phyloP scores from a whole-genome alignment of 257 asterid genomes.

The Solanum appendiculatum region DNA sequence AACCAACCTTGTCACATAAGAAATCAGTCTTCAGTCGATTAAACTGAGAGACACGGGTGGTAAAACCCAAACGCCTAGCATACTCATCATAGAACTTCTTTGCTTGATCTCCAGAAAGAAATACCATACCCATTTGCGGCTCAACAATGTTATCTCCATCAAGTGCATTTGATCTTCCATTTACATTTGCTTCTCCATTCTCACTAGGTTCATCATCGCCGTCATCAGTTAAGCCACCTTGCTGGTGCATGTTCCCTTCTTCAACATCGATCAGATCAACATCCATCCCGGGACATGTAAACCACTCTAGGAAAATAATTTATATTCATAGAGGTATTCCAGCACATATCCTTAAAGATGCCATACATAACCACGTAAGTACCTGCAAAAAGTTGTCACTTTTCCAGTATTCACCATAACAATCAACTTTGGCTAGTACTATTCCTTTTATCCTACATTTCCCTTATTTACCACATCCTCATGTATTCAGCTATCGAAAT shows the following conservation, averaged over 20 bases:
- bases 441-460: neutral
- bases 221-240: slow-evolving; percentile 33
- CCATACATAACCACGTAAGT: neutral
- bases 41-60: slow-evolving; percentile 20
- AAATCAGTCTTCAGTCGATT: slow-evolving; percentile 33
- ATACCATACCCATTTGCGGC: slow-evolving; percentile 71
- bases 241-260: slow-evolving; percentile 35
- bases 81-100: slow-evolving; percentile 54
- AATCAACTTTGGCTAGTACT: neutral
- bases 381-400: neutral
- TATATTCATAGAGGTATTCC: slow-evolving; percentile 1
- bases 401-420: neutral
- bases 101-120: slow-evolving; percentile 54
- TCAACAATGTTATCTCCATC: slow-evolving; percentile 29
- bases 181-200: slow-evolving; percentile 28
- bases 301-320: slow-evolving; percentile 14
- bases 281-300: slow-evolving; percentile 19
- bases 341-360: neutral
- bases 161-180: slow-evolving; percentile 21
- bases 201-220: slow-evolving; percentile 43
- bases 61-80: slow-evolving; percentile 55
- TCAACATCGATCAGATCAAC: slow-evolving; percentile 32
- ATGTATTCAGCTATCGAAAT: neutral
- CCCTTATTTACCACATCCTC: neutral
- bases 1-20: slow-evolving; percentile 44